phyloP scores from a whole-genome alignment of 768 basidiomycete species.

The Boletus rex-veris region DNA sequence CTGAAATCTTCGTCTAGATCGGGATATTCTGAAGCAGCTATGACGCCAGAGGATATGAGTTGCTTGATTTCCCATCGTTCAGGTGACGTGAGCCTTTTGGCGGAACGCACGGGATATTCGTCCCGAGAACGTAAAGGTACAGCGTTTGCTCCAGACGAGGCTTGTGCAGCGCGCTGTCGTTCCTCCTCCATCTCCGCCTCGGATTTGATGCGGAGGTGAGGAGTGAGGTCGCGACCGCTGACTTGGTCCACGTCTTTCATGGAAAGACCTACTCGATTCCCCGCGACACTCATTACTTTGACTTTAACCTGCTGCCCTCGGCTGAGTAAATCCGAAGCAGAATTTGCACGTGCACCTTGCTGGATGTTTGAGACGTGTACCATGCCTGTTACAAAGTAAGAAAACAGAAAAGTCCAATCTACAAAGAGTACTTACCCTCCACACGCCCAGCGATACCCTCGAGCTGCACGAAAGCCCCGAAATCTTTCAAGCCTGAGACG shows the following conservation, averaged over 20 bases:
- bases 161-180: conserved; percentile 53
- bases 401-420: background rate
- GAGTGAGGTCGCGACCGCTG: conserved; percentile 87
- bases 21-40: conserved; percentile 91
- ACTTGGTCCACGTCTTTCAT: conserved; percentile 98
- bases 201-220: conserved; percentile 90
- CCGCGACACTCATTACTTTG: conserved; percentile 93
- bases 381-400: conserved; percentile 63
- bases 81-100: conserved; percentile 89
- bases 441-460: conserved; percentile 83
- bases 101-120: conserved; percentile 58
- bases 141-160: conserved; percentile 82
- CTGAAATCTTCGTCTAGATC: conserved; percentile 85
- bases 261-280: conserved; percentile 76
- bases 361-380: conserved; percentile 95
- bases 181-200: conserved; percentile 93
- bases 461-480: conserved; percentile 89
- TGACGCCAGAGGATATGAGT: conserved; percentile 90
- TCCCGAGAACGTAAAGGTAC: conserved; percentile 65
- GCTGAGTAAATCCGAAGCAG: conserved; percentile 81
- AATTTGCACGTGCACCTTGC: conserved; percentile 77
- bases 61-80: conserved; percentile 99
- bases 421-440: conserved; percentile 65
- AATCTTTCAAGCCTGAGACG: conserved; percentile 85
- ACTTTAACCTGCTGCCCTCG: conserved; percentile 88